Evolutionary conservation across 1,284 basidiomycete genomes (phyloP).

Genomic region (Takashimella tepidaria): DNA sequence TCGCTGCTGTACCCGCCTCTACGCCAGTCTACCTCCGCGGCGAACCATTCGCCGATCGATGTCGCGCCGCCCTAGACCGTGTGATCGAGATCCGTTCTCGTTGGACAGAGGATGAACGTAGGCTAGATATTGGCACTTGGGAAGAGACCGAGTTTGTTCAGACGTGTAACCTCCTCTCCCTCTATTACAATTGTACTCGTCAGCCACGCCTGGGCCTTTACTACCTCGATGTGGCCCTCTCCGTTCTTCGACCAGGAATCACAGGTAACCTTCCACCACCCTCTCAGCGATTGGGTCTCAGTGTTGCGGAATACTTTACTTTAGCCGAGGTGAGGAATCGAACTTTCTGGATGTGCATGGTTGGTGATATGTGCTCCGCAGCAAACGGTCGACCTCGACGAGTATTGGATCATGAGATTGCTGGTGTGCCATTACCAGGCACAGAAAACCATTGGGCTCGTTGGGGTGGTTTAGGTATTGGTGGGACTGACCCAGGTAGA

Average conservation of each 20-base stretch:
- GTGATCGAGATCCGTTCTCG: constrained; percentile 28
- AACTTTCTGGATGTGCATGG: constrained; percentile 45
- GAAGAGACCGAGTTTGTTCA: constrained; percentile 48
- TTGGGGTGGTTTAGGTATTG: constrained; percentile 33
- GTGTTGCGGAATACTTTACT: constrained; percentile 32
- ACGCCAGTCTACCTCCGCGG: constrained; percentile 37
- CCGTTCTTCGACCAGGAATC: constrained; percentile 28
- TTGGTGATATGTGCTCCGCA: constrained; percentile 43
- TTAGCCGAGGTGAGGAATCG: constrained; percentile 39
- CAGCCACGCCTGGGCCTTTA: constrained; percentile 41
- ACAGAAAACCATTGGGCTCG: constrained; percentile 38
- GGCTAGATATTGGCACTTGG: constrained; percentile 35
- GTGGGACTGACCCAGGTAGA: constrained; percentile 26
- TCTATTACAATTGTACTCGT: constrained; percentile 46
- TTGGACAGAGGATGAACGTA: constrained; percentile 30
- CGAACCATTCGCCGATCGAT: constrained; percentile 39
- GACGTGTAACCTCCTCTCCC: constrained; percentile 42
- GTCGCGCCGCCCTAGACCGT: constrained; percentile 30
- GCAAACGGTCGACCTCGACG: constrained; percentile 36
- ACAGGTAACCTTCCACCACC: constrained; percentile 21
- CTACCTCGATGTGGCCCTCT: constrained; percentile 43
- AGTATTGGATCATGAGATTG: constrained; percentile 36
- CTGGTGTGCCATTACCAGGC: constrained; percentile 39
- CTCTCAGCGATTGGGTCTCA: constrained; percentile 20
- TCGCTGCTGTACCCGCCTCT: constrained; percentile 26